phyloP scores from a whole-genome alignment of 768 basidiomycete genomes.

The Termitomyces sp. region DNA sequence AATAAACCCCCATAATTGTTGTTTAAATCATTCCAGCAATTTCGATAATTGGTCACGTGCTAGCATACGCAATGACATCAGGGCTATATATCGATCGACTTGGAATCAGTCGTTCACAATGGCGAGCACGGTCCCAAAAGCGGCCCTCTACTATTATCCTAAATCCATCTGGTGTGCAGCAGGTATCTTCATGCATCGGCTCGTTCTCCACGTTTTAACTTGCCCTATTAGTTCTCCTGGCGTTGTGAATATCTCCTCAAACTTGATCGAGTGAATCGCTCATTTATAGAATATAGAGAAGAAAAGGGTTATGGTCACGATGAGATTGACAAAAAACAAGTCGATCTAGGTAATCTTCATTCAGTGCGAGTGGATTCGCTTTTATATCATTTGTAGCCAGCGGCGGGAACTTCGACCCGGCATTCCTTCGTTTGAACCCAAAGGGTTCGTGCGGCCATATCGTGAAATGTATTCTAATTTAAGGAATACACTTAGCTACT shows the following conservation, averaged over 20 bases:
- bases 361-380: not conserved
- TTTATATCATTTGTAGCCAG: slow-evolving; percentile 37
- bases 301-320: slow-evolving; percentile 85
- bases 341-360: slow-evolving; percentile 46
- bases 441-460: slow-evolving; percentile 44
- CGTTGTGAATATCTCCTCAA: slow-evolving; percentile 37
- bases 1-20: too few species aligned
- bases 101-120: slow-evolving; percentile 11
- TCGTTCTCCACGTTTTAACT: not conserved
- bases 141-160: slow-evolving; percentile 70
- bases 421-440: slow-evolving; percentile 73
- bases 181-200: slow-evolving; percentile 30
- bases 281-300: slow-evolving; percentile 24
- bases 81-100: too few species aligned
- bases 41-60: slow-evolving; percentile 13
- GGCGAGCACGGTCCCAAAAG: slow-evolving; percentile 52
- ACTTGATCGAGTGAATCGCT: slow-evolving; percentile 1
- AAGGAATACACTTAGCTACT: slow-evolving; percentile 39
- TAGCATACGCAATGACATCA: too few species aligned
- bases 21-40: slow-evolving; percentile 10
- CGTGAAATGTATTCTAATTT: not conserved
- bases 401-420: slow-evolving; percentile 73
- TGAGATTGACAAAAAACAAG: slow-evolving; percentile 64
- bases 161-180: slow-evolving; percentile 59
- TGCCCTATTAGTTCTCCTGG: slow-evolving; percentile 37